Evolutionary conservation across 306 rosid genomes (phyloP), one percentile per base, ranked within the genome.

Genomic region (Lagenaria siceraria): DNA sequence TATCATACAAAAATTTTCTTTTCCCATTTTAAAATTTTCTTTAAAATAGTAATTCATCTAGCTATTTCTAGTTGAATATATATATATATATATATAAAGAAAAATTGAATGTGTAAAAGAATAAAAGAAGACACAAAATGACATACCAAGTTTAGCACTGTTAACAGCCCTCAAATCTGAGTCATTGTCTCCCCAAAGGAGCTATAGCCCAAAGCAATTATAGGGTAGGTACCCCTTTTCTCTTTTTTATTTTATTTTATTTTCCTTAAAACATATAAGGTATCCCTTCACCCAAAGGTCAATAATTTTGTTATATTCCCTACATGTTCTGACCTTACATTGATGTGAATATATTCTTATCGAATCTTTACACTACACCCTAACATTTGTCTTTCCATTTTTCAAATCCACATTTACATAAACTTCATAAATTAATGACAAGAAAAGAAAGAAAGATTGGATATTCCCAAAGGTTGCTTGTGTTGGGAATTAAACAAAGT

Each of bases 311-410:
- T 22, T 43, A 70, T 43, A 43, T 70, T 43, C 55, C 56, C 54
- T 70, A 43, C 75, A 70, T 1, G 8, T 77, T 77, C 79, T 83
- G 78, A 64, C 59, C 51, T 78, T 56, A 53, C 72, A 65, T 77
- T 77, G 69, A 85, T 75, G 77, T 79, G 62, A 80, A 78, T 42
- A 70, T 70, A 70, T 68, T 62, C 51, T 9, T 78, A 18, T 19
- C 78, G 89, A 89, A 87, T 87, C 89, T 87, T 89, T 87, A 79
- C 81, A 59, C 38, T 25, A 60, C 22, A 78, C 77, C 82, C 64
- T 86, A 81, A 71, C 86, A 53, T 81, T 83, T 68, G 51, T 56
- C 40, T 72, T 60, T 59, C 55, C 54, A 24, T 21, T 55, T 74
- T 81, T 49, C 24, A 66, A 38, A 40, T 11, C 59, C 55, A 35